Base-by-base conservation (phyloP, 2,329 filamentous ascomycete species). In the Cordyceps militaris region DNA sequence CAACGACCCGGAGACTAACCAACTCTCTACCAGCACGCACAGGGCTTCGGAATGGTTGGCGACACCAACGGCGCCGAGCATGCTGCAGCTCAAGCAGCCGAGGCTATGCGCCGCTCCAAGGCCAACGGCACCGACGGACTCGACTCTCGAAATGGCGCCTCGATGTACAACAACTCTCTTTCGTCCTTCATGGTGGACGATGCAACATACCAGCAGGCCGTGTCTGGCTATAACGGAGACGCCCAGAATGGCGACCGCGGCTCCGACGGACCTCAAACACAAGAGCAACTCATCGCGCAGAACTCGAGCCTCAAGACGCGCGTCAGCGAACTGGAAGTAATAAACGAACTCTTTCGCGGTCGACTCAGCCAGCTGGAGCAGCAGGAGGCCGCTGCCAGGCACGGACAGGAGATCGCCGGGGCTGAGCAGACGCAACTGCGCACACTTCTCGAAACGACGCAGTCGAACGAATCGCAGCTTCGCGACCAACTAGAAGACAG, bases 261-360 rank as follows among this genome's bases (percentile, higher is more conserved):
- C 62, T 76, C 86, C 57, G 89, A 92, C 59, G 78, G 83, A 13
- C 84, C 88, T 1, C 87, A 91, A 67, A 87, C 86, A 3, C 91
- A 90, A 70, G 89, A 96, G 67, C 86, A 89, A 60, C 81, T 96
- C 24, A 77, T 91, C 54, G 86, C 87, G 1, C 83, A 87, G 61
- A 96, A 96, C 70, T 89, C 89, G 5, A 87, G 86, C 52, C 79
- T 97, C n/a, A 96, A 95, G 75, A 99, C 94, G 0, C 86, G 94
- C 43, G 93, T 99, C 34, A 94, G 87, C 65, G 94, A 99, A 71
- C 81, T 99, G 24, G 94, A 99, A 70, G 83, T 99, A 54, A 97
- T 99, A 76, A 97, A 92, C 66, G 88, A 89, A 67, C 77, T 92
- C 46, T 91, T 91, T 71, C 80, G 86, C 52, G 86, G 86, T 38